These are phyloP conservation scores for Wickerhamomyces hampshirensis DNA, from an alignment of 805 yeast species.

Conservation along the genomic window DNA sequence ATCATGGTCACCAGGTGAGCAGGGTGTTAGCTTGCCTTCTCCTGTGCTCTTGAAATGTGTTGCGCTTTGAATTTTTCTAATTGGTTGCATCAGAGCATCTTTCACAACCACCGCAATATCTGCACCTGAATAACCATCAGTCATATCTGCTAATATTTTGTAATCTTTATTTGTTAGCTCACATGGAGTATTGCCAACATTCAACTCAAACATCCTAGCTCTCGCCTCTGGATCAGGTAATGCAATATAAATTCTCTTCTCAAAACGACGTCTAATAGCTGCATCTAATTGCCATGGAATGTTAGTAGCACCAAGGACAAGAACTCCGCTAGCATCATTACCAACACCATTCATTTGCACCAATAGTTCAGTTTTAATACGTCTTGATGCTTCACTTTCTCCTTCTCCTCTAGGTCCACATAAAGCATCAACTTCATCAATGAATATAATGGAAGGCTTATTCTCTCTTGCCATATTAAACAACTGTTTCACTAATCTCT, in stretches of 20 bases:
- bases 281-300: slow-evolving; percentile 99
- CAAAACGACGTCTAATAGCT: slow-evolving; percentile 95
- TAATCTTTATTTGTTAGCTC: slow-evolving; percentile 68
- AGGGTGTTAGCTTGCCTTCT: slow-evolving; percentile 66
- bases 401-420: slow-evolving; percentile 99
- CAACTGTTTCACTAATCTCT: slow-evolving; percentile 89
- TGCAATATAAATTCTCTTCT: slow-evolving; percentile 89
- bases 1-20: slow-evolving; percentile 92
- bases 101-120: slow-evolving; percentile 95
- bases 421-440: slow-evolving; percentile 96
- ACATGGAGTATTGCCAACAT: slow-evolving; percentile 89
- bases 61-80: slow-evolving; percentile 90
- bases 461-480: slow-evolving; percentile 95
- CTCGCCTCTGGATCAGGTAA: slow-evolving; percentile 93
- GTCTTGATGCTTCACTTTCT: slow-evolving; percentile 91
- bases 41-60: slow-evolving; percentile 79
- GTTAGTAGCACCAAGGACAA: slow-evolving; percentile 95
- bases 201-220: slow-evolving; percentile 87
- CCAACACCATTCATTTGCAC: slow-evolving; percentile 99
- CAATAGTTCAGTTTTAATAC: slow-evolving; percentile 91
- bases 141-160: slow-evolving; percentile 79
- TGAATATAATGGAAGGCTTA: slow-evolving; percentile 92
- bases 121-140: slow-evolving; percentile 96
- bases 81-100: slow-evolving; percentile 97
- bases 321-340: slow-evolving; percentile 85